These are phyloP conservation scores for Urtica urens DNA, from an alignment of 306 rosid genomes.

Conservation along the genomic window DNA sequence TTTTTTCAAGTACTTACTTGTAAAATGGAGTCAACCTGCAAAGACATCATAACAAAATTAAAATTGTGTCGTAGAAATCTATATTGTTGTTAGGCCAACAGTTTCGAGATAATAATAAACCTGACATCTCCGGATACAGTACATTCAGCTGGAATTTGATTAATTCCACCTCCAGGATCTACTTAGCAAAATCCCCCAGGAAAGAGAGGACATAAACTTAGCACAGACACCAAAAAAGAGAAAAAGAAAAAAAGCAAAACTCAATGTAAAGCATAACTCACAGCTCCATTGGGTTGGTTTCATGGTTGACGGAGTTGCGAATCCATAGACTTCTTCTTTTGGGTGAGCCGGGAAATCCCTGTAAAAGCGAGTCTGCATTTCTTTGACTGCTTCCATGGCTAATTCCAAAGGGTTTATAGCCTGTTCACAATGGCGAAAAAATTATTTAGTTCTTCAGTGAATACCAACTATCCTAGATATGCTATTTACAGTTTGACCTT, in stretches of 20 bases:
- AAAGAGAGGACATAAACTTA: neutral
- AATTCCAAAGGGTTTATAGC: conserved; percentile 83
- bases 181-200: conserved; percentile 10
- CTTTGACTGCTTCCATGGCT: conserved; percentile 87
- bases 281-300: conserved; percentile 98
- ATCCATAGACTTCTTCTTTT: conserved; percentile 64
- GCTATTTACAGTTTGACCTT: too few relatives aligned
- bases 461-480: too few relatives aligned
- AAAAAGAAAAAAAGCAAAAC: neutral
- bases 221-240: neutral
- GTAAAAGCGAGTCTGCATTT: conserved; percentile 63
- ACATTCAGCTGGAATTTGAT: conserved; percentile 93
- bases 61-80: conserved; percentile 5
- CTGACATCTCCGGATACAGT: conserved; percentile 94
- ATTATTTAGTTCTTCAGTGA: too few relatives aligned
- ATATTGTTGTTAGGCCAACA: conserved; percentile 5
- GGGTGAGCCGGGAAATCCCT: conserved; percentile 92
- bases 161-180: conserved; percentile 97
- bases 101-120: conserved; percentile 27
- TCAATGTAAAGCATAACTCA: conserved; percentile 38
- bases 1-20: conserved; percentile 61
- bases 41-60: conserved; percentile 10
- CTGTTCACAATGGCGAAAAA: too few relatives aligned
- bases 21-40: conserved; percentile 91
- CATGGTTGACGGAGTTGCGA: conserved; percentile 92